Base-by-base conservation (phyloP, 371 early-diverging fungal species). In the Mucor circinelloides region DNA sequence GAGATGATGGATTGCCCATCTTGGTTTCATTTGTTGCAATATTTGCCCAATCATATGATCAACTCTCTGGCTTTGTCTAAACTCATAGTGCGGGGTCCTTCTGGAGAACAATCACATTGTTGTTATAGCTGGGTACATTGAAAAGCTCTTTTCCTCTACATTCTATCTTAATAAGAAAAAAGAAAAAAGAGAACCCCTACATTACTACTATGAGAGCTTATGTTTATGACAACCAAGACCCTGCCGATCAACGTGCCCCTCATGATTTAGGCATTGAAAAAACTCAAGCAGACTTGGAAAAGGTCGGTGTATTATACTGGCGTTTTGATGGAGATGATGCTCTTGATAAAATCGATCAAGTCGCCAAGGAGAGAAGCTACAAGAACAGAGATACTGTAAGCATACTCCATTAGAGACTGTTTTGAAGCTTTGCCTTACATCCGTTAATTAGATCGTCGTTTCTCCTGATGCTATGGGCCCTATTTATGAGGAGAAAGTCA, bases 401-500 rank as follows among this genome's bases (percentile, higher is more conserved):
- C 38, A 50, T 30, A n/a, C 46, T 31, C 31, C 30, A 30, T 36
- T 34, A 31, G 12, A 30, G 30, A 9, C 10, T n/a, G 3, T 10
- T 31, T 23, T 55, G 25, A 27, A 25, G 13, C 25, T 23, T 28
- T 9, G 3, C 13, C 31, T 56, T n/a, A 15, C 17, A 31, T 28
- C 7, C 4, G 13, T 59, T 4, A 59, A 32, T 28, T 65, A 82
- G 85, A 78, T 82, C 48, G 64, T 73, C 30, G 91, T 97, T 28
- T 90, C 94, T 48, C 90, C 90, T 44, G 89, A 88, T 36, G 89
- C 84, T 50, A 83, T 97, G 72, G 88, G 87, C 12, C 89, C 86
- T 25, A 76, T 85, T 66, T 97, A 96, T 75, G 96, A 95, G 60
- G 89, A 85, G n/a, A 96, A 96, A 81, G 84, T 97, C 70, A 93